Evolutionary conservation across 1,284 basidiomycete genomes (phyloP).

Genomic region (Ustilago lituana): DNA sequence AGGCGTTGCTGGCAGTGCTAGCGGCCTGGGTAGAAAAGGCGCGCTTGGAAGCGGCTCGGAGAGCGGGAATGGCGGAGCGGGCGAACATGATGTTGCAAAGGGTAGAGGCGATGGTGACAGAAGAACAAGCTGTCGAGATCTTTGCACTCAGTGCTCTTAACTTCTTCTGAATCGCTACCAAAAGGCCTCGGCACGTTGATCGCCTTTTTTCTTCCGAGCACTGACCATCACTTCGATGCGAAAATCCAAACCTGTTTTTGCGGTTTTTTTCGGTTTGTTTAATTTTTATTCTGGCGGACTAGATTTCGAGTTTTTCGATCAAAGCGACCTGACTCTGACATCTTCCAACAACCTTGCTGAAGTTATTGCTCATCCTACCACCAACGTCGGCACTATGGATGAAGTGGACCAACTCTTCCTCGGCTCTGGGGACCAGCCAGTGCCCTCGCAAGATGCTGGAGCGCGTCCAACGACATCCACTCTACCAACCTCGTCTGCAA

Average conservation of each 20-base stretch:
- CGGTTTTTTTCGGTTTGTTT: not conserved
- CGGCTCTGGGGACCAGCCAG: constrained; percentile 11
- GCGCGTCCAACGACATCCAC: constrained; percentile 5
- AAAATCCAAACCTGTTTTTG: too few relatives aligned
- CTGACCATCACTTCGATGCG: constrained; percentile 15
- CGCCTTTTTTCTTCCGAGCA: constrained; percentile 13
- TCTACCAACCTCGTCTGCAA: constrained; percentile 20
- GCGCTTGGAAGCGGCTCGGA: constrained; percentile 49
- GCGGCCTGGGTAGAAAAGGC: constrained; percentile 50
- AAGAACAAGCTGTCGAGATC: not conserved
- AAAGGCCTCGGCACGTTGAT: constrained; percentile 1
- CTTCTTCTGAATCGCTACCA: constrained; percentile 7
- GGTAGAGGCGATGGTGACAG: constrained; percentile 8
- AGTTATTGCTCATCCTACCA: not conserved
- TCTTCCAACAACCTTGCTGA: not conserved
- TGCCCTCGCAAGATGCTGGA: not conserved
- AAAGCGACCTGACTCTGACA: too few relatives aligned
- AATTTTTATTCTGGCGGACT: not conserved
- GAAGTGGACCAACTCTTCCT: constrained; percentile 29
- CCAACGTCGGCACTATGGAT: constrained; percentile 16
- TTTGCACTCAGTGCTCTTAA: not conserved
- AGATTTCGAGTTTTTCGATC: not conserved
- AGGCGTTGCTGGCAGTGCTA: constrained; percentile 21
- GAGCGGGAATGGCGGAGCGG: constrained; percentile 40
- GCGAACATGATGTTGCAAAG: constrained; percentile 32